These are phyloP conservation scores for Hepatocystis sp. DNA, from an alignment of 169 alveolate species.

Conservation along the genomic window DNA sequence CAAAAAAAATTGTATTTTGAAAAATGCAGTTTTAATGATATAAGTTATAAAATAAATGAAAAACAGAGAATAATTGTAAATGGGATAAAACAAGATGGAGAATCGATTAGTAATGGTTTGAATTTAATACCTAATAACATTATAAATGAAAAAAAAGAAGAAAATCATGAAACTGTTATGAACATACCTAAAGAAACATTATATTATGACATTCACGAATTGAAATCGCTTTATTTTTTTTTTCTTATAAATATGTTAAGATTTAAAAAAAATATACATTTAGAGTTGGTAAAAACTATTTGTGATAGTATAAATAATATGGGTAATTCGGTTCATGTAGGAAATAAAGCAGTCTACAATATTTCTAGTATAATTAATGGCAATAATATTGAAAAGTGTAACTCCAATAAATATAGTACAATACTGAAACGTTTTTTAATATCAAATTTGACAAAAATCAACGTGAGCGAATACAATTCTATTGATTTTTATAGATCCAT, in stretches of 20 bases:
- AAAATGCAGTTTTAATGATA: slow-evolving; percentile 44
- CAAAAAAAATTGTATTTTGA: slow-evolving; percentile 27
- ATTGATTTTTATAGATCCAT: slow-evolving; percentile 26
- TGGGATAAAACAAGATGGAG: slow-evolving; percentile 9
- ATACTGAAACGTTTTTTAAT: too few relatives aligned
- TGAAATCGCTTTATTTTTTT: slow-evolving; percentile 60
- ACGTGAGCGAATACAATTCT: slow-evolving; percentile 23
- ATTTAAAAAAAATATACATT: slow-evolving; percentile 55
- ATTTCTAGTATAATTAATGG: too few relatives aligned
- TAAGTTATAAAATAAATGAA: slow-evolving; percentile 48
- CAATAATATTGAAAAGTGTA: too few relatives aligned
- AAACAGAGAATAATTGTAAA: slow-evolving; percentile 7
- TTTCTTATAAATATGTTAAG: slow-evolving; percentile 58
- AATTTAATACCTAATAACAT: too few relatives aligned
- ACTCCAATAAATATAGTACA: too few relatives aligned
- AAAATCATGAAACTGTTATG: not conserved
- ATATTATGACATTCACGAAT: slow-evolving; percentile 15
- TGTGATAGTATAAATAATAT: slow-evolving; percentile 33
- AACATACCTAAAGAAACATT: not conserved
- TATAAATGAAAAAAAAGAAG: slow-evolving; percentile 2
- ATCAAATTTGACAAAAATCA: slow-evolving; percentile 17
- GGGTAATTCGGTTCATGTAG: not conserved
- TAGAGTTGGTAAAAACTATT: slow-evolving; percentile 33
- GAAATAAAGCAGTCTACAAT: too few relatives aligned
- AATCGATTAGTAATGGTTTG: not conserved